Evolutionary conservation across 1,139 yeast genomes (phyloP).

Genomic region (Casaregolazyma suthepensis): DNA sequence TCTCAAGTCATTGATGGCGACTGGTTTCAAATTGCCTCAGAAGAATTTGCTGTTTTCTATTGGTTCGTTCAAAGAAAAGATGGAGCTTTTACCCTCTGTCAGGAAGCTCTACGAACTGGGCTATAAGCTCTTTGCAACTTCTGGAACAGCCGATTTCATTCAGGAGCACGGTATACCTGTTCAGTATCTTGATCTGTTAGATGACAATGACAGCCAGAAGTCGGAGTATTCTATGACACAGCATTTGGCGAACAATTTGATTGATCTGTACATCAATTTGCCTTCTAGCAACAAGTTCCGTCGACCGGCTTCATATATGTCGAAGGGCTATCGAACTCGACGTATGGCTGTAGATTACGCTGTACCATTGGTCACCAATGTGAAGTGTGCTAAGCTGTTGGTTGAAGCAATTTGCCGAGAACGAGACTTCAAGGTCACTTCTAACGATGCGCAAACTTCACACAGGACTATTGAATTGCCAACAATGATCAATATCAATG

Average conservation of each 20-base stretch:
- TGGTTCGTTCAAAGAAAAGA: slow-evolving; percentile 97
- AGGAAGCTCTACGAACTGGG: slow-evolving; percentile 77
- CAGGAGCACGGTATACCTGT: slow-evolving; percentile 93
- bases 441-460: slow-evolving; percentile 85
- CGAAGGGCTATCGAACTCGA: slow-evolving; percentile 96
- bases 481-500: slow-evolving; percentile 76
- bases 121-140: slow-evolving; percentile 88
- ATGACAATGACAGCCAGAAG: slow-evolving; percentile 63
- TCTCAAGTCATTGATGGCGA: slow-evolving; percentile 85
- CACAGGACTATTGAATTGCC: slow-evolving; percentile 79
- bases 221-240: slow-evolving; percentile 93
- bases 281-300: slow-evolving; percentile 97
- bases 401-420: slow-evolving; percentile 84
- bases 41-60: slow-evolving; percentile 89
- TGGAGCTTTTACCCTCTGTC: slow-evolving; percentile 85
- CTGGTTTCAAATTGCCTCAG: slow-evolving; percentile 93
- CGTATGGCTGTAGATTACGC: slow-evolving; percentile 99
- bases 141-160: slow-evolving; percentile 98
- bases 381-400: slow-evolving; percentile 91
- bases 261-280: slow-evolving; percentile 91
- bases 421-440: slow-evolving; percentile 58
- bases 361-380: slow-evolving; percentile 95
- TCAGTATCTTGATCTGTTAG: slow-evolving; percentile 85
- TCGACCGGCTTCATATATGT: slow-evolving; percentile 97
- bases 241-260: slow-evolving; percentile 93